phyloP scores from a whole-genome alignment of 2,329 filamentous ascomycete genomes.

The Ramularia endophylla region DNA sequence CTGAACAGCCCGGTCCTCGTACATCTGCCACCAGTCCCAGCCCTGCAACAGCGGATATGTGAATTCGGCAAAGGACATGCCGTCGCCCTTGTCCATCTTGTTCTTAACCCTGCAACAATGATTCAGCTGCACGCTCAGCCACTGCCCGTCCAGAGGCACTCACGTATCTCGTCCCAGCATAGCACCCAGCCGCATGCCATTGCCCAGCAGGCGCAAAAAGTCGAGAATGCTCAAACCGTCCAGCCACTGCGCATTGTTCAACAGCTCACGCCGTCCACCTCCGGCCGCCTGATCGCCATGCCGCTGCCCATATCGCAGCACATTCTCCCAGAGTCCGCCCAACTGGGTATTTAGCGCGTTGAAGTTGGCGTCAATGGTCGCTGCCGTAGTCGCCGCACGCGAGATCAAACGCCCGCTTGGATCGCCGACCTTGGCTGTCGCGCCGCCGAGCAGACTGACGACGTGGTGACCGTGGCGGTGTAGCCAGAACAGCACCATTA shows the following conservation, averaged over 20 bases:
- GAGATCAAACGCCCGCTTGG: constrained; percentile 64
- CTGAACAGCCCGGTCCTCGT: constrained; percentile 60
- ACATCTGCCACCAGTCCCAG: constrained; percentile 95
- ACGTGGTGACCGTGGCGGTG: constrained; percentile 68
- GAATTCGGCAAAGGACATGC: constrained; percentile 93
- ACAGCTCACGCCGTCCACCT: constrained; percentile 60
- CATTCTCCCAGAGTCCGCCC: constrained; percentile 67
- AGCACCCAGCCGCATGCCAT: constrained; percentile 68
- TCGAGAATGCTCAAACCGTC: constrained; percentile 65
- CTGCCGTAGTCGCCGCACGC: constrained; percentile 49
- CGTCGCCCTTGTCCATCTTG: constrained; percentile 76
- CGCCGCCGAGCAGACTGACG: constrained; percentile 55
- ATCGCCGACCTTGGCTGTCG: constrained; percentile 73
- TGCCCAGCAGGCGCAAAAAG: constrained; percentile 67
- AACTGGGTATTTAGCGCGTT: constrained; percentile 64
- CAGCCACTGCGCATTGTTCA: constrained; percentile 85
- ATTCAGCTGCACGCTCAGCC: constrained; percentile 6
- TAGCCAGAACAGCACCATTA: constrained; percentile 82
- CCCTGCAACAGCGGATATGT: constrained; percentile 88
- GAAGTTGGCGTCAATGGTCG: constrained; percentile 57
- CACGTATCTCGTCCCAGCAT: constrained; percentile 87
- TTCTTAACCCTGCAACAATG: constrained; percentile 59
- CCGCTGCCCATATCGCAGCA: constrained; percentile 58
- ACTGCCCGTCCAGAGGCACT: constrained; percentile 35
- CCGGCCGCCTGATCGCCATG: constrained; percentile 58